Evolutionary conservation across 2,329 filamentous ascomycete species (phyloP).

Genomic region (Lachnellula occidentalis): DNA sequence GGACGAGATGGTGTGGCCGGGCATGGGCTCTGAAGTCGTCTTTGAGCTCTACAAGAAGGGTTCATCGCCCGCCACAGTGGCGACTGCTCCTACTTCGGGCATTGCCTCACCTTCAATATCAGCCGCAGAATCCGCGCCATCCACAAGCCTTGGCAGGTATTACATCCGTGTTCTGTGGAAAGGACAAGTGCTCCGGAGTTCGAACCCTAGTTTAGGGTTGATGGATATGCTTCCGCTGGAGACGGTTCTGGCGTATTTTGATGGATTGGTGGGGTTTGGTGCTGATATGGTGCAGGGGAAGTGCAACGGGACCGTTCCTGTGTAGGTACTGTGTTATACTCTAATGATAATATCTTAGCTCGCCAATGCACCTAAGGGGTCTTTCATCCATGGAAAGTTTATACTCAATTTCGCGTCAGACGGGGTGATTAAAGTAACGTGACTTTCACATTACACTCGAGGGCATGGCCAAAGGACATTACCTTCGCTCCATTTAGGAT

Average conservation of each 20-base stretch:
- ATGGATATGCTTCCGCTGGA: slow-evolving; percentile 68
- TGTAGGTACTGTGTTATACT: not conserved
- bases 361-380: too few species aligned
- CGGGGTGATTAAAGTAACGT: too few species aligned
- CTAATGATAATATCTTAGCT: too few species aligned
- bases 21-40: slow-evolving; percentile 74
- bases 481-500: too few species aligned
- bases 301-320: slow-evolving; percentile 23
- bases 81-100: slow-evolving; percentile 16
- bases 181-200: slow-evolving; percentile 61
- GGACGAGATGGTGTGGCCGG: slow-evolving; percentile 76
- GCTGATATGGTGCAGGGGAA: slow-evolving; percentile 39
- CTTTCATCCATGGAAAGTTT: too few species aligned
- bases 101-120: slow-evolving; percentile 11
- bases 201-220: slow-evolving; percentile 59
- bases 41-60: slow-evolving; percentile 63
- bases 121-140: not conserved
- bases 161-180: slow-evolving; percentile 67
- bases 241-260: slow-evolving; percentile 62
- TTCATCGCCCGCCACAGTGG: slow-evolving; percentile 8
- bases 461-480: too few species aligned
- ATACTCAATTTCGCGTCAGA: too few species aligned
- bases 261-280: slow-evolving; percentile 58
- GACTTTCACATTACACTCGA: too few species aligned
- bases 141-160: slow-evolving; percentile 27